Evolutionary conservation across 192 early-diverging fungal genomes (phyloP), one percentile per base, ranked within the genome.

Genomic region (Backusella westeae): DNA sequence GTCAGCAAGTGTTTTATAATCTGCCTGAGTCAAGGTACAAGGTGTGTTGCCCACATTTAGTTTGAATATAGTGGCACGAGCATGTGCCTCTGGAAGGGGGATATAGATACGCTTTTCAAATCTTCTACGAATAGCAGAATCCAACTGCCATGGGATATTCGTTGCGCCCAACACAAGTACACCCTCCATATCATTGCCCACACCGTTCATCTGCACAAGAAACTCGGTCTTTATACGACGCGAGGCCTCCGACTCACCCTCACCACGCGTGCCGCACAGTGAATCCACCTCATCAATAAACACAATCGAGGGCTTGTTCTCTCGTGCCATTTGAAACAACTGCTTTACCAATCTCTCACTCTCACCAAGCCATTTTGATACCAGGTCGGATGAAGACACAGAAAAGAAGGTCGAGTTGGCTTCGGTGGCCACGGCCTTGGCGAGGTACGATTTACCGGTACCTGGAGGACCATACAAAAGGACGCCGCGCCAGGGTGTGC

Each of bases 281-380:
- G 97, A 98, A 85, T 99, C 98, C 5, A 99, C 94, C 80, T 98
- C 97, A 87, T 99, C 98, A 80, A 99, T 97, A 77, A 99, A 99
- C 52, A 99, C 97, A 82, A 98, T 98, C 9, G 98, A 92, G 26
- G 97, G 98, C 76, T 92, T 94, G 81, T 88, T 91, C 74, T 98
- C 94, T 44, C 97, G 86, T 44, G 96, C 97, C 89, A 98, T 94
- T 38, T 87, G 86, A 87, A 99, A 99, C 66, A 99, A 85, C 72
- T 97, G 90, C 84, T 97, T 97, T 15, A 99, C 95, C 44, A 98
- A 88, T 81, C 94, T 85, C 83, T 99, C 98, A 87, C 91, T 93
- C 83, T 99, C 97, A 65, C 98, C 97, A 93, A 99, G 98, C 96
- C 96, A 99, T 87, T 98, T 99, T 80, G 92, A 93, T n/a, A 99